Percentiles rank a stretch among this genome's conserved stretches.
phyloP scores from a whole-genome alignment of 2,329 filamentous ascomycete species.

The Fusarium miscanthi region DNA sequence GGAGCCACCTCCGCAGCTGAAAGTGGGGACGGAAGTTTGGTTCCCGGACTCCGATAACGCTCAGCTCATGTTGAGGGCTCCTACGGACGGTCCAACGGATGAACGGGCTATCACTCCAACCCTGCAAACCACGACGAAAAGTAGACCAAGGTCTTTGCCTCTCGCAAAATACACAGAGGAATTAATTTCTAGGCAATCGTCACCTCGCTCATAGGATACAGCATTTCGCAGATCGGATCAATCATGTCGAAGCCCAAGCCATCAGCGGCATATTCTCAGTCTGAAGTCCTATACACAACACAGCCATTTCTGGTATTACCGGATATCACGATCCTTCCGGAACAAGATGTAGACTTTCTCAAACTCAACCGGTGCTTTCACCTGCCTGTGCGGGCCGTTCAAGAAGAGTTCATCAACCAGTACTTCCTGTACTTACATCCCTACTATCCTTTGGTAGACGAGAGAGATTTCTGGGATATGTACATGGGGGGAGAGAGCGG shows the following conservation, averaged over 20 bases:
- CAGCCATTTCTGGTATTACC: neutral
- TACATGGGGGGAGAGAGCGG: neutral
- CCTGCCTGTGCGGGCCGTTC: neutral
- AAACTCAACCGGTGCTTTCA: slow-evolving; percentile 9
- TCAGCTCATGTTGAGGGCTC: neutral
- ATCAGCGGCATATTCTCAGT: neutral
- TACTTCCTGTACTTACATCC: slow-evolving; percentile 31
- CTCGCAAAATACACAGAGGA: neutral
- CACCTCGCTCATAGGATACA: neutral
- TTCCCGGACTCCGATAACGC: neutral
- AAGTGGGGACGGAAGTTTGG: slow-evolving; percentile 1
- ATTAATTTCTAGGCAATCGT: no score
- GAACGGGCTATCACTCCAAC: neutral
- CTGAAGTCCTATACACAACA: neutral
- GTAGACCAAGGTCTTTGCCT: neutral
- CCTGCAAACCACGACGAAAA: neutral
- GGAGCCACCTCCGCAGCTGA: neutral
- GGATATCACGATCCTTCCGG: neutral
- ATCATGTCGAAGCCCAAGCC: neutral
- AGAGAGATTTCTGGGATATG: slow-evolving; percentile 33
- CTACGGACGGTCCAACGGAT: neutral
- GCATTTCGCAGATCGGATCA: neutral
- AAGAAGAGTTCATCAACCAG: slow-evolving; percentile 22
- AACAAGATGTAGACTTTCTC: slow-evolving; percentile 13
- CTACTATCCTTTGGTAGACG: slow-evolving; percentile 25